Evolutionary conservation across 2,329 filamentous ascomycete species (phyloP).

Genomic region (Stylonectria norvegica): DNA sequence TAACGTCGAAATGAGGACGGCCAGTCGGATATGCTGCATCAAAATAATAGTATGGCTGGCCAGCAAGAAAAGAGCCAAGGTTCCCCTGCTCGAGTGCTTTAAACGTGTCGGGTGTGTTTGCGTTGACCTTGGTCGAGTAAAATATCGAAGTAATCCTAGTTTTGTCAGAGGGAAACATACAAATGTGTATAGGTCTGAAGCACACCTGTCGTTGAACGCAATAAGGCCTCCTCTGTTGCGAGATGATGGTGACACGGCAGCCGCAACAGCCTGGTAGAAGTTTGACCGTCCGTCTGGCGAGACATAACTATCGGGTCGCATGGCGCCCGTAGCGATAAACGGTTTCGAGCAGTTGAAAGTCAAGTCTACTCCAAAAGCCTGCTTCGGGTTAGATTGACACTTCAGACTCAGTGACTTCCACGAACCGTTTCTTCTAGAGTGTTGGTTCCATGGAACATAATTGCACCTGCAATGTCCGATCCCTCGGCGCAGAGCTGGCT

Average conservation of each 20-base stretch:
- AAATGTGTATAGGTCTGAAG: too few species aligned
- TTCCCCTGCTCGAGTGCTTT: conserved; percentile 48
- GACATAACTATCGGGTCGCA: conserved; percentile 11
- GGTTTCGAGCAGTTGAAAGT: conserved; percentile 20
- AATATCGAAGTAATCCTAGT: conserved; percentile 42
- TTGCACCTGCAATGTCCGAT: conserved; percentile 29
- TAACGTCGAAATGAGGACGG: conserved; percentile 35
- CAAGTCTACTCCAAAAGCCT: conserved; percentile 15
- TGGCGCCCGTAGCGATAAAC: conserved; percentile 15
- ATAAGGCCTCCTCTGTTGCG: conserved; percentile 51
- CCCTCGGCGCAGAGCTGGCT: conserved; percentile 27
- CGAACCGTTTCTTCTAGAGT: conserved; percentile 50
- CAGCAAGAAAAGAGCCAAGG: conserved; percentile 39
- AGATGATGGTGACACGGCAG: conserved; percentile 6
- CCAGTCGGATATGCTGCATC: conserved; percentile 41
- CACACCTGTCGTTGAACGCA: conserved; percentile 53
- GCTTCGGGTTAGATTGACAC: background rate
- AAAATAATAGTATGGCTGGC: conserved; percentile 54
- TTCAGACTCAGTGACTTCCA: background rate
- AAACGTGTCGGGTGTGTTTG: conserved; percentile 59
- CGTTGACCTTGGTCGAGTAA: conserved; percentile 58
- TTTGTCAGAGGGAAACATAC: too few species aligned
- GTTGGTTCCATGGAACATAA: conserved; percentile 48
- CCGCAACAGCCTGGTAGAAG: conserved; percentile 15
- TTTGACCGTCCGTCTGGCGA: conserved; percentile 15